Conservation (phyloP, 1,284 basidiomycete genomes). For the Leccinum subfulvum region DNA sequence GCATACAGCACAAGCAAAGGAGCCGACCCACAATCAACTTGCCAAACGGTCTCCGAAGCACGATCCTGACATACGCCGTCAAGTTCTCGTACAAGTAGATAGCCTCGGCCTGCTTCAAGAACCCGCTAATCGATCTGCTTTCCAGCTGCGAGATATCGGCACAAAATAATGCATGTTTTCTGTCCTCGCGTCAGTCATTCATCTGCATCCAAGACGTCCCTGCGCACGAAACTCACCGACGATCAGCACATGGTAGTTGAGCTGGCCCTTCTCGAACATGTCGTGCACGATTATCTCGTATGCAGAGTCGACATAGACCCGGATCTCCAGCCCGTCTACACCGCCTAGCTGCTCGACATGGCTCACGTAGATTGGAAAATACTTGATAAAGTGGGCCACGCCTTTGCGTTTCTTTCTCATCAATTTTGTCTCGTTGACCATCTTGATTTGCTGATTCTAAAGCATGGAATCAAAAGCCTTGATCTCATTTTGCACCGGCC, state of each 20-base stretch:
- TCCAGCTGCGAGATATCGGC: constrained; percentile 72
- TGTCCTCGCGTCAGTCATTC: constrained; percentile 33
- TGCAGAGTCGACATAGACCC: constrained; percentile 74
- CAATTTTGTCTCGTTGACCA: constrained; percentile 88
- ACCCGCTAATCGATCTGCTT: constrained; percentile 65
- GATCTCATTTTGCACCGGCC: not conserved
- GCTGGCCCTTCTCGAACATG: constrained; percentile 95
- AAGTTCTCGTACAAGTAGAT: constrained; percentile 86
- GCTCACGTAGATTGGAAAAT: constrained; percentile 87
- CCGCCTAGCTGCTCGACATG: constrained; percentile 87
- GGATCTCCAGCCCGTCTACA: constrained; percentile 75
- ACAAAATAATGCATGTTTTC: constrained; percentile 97
- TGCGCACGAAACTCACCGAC: constrained; percentile 67
- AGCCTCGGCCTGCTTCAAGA: constrained; percentile 72
- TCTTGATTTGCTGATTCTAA: constrained; percentile 84
- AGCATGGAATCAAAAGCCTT: constrained; percentile 8
- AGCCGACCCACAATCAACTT: constrained; percentile 75
- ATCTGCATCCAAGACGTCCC: not conserved
- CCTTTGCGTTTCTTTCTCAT: constrained; percentile 91
- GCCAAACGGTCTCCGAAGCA: constrained; percentile 83
- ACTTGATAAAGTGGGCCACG: constrained; percentile 89
- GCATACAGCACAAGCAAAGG: not conserved
- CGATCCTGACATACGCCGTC: constrained; percentile 80
- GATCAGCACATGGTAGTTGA: constrained; percentile 95
- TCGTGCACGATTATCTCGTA: constrained; percentile 86